Base-by-base conservation (phyloP, 805 yeast species). In the Lipomyces chichibuensis region DNA sequence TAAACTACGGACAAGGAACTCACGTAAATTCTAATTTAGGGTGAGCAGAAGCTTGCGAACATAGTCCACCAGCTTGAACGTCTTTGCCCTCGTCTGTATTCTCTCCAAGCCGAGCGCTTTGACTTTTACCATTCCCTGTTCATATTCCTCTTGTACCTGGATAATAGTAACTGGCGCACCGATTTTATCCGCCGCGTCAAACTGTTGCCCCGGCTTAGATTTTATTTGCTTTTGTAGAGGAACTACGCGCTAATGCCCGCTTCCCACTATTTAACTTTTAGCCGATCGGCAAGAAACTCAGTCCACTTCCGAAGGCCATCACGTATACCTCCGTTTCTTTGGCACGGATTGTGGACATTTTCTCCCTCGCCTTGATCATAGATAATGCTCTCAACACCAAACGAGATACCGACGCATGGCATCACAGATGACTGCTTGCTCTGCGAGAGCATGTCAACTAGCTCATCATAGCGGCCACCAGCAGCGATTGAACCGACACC, bases 401-500 rank as follows among this genome's bases (percentile, higher is more conserved):
- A 95, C 1, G 98, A 95, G 64, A 94, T 83, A 78, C 99, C 99
- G 64, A 95, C 96, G 82, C 99, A 95, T 33, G 99, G 99, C 75
- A 95, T 92, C 27, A 93, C 89, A 46, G 80, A 81, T 59, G 84
- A 82, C 78, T 89, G 88, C 80, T 91, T 91, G 54, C 96, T 88
- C 68, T 85, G 84, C 62, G 92, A 85, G 77, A 95, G 95, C 99
- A 95, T 95, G 73, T 97, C 97, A 49, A 95, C 98, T 68, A 95
- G 85, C 75, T 90, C 89, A 79, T 95, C 99, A 79, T 95, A 95
- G 79, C 99, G 91, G 71, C 99, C 99, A 81, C 99, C 99, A 60
- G 97, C 99, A 61, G 97, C 97, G 75, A 95, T 92, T 5, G 99
- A 95, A 46, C 99, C 99, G 56, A 94, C 97, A 74, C 99, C 99